Conservation (phyloP, 2,329 filamentous ascomycete species). For the Botryosphaeria dothidea region DNA sequence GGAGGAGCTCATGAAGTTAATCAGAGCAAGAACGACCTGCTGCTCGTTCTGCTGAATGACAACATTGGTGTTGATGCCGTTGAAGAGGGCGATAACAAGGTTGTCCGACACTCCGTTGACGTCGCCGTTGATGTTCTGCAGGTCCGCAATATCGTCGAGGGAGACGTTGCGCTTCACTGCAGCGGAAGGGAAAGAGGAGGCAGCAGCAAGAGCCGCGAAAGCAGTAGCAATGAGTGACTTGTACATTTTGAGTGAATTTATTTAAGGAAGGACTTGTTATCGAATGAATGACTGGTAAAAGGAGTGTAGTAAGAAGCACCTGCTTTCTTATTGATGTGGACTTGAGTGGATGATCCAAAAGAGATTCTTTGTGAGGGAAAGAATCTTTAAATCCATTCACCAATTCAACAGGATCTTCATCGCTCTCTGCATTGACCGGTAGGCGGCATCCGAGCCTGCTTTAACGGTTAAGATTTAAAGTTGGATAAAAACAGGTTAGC, state of each 20-base stretch:
- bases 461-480: not conserved
- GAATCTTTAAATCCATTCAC: not conserved
- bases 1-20: not conserved
- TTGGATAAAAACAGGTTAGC: not conserved
- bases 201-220: not conserved
- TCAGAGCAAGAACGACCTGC: not conserved
- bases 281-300: not conserved
- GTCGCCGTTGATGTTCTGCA: not conserved
- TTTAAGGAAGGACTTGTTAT: not conserved
- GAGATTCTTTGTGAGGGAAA: not conserved
- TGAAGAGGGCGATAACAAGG: not conserved
- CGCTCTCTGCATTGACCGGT: not conserved
- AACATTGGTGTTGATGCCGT: conserved; percentile 2
- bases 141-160: not conserved
- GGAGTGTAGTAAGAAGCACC: not conserved
- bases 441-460: not conserved
- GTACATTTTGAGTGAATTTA: not conserved
- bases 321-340: not conserved
- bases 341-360: not conserved
- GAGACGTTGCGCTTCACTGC: not conserved
- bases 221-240: not conserved
- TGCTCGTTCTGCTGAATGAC: conserved; percentile 7
- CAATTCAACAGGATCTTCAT: not conserved
- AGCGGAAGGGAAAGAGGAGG: not conserved
- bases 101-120: not conserved